Base-by-base conservation (phyloP, 2,329 filamentous ascomycete species). In the Pyrenochaeta sp. region DNA sequence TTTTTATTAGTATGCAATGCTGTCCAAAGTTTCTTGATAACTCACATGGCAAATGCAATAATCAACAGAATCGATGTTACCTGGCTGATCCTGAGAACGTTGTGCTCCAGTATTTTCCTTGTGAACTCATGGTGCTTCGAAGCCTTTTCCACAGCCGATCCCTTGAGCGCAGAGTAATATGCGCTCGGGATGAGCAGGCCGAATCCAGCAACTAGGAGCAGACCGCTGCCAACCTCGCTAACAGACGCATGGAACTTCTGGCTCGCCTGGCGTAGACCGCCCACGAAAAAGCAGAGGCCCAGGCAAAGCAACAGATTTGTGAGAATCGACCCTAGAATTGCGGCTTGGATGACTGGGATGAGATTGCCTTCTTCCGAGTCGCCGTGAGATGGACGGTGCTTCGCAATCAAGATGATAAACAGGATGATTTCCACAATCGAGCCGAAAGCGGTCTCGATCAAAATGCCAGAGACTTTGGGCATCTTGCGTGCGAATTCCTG, bases 251-350 rank as follows among this genome's bases (percentile, higher is more conserved):
- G 86, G 63, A 95, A 94, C 9, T 76, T 79, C 57, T 90, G 82
- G 55, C 88, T 83, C 7, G 87, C 78, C 20, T 86, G 82, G 34
- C 78, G 75, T 18, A 94, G 58, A 5, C 90, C 90, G 24, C 89
- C 89, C 10, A 85, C 81, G 53, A 93, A 85, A 75, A 96, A 95
- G 67, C 89, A 94, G 32, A 87, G 64, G 0, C 90, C 90, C 14
- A 95, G 73, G 55, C 90, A 95, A 1, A 95, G 77, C 30, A 95
- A 73, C 73, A 94, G 81, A 21, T 90, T 95, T 9, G 90, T 89
- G 22, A 96, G 71, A 30, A 95, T 88, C 0, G 89, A 93, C 23
- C 90, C 90, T 0, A 95, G 74, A 41, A 95, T 92, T 18, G 90
- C 90, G 39, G 89, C 89, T 63, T 90, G 84, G 58, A 95, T 89